These are phyloP conservation scores for Plasmodium vivax DNA, from an alignment of 169 alveolate genomes.

Conservation along the genomic window DNA sequence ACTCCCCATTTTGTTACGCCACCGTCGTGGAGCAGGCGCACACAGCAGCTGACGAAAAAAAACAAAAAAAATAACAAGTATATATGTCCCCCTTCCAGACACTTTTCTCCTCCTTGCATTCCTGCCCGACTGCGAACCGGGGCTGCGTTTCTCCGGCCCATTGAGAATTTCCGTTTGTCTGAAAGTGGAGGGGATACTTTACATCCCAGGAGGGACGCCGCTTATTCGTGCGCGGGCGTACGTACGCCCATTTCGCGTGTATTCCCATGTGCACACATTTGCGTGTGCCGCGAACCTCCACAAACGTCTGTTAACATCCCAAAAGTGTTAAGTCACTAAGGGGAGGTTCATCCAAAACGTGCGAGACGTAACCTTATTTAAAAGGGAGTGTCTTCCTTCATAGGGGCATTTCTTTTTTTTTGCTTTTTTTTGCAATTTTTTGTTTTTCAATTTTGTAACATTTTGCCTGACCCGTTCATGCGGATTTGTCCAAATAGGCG, in stretches of 20 bases:
- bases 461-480: conserved; percentile 1
- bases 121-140: background rate
- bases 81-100: background rate
- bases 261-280: background rate
- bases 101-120: background rate
- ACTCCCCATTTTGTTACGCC: background rate
- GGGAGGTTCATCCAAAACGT: background rate
- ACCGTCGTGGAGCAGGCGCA: background rate
- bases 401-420: background rate
- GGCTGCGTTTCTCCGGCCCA: background rate
- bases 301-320: background rate
- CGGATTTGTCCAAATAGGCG: background rate
- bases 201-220: background rate
- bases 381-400: background rate
- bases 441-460: background rate
- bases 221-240: background rate
- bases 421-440: background rate
- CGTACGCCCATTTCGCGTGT: background rate
- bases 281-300: background rate
- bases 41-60: background rate
- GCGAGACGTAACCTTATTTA: background rate
- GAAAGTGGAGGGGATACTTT: background rate
- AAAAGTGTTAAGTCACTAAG: background rate
- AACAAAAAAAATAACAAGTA: background rate
- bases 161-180: background rate